Evolutionary conservation across 83 land plant species (phyloP).

Genomic region (Diphasiastrum complanatum): DNA sequence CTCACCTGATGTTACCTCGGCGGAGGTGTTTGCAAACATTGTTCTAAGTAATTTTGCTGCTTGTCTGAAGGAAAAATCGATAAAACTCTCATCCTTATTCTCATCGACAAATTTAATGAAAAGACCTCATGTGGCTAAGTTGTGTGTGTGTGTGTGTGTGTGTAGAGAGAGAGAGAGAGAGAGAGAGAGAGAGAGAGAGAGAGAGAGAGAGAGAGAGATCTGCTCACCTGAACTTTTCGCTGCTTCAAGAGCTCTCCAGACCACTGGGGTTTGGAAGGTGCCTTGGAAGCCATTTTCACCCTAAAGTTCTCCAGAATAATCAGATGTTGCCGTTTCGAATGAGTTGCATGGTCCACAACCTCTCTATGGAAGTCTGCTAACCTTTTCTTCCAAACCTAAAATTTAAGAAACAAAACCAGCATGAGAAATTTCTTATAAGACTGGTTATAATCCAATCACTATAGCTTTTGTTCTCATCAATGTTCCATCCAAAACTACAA

Average conservation of each 20-base stretch:
- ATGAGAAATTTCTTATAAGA: no score
- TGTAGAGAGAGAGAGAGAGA: not conserved
- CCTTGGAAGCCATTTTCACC: slow-evolving; percentile 16
- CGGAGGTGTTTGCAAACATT: no score
- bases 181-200: not conserved
- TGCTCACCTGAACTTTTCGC: slow-evolving; percentile 22
- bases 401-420: no score
- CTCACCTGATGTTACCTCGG: no score
- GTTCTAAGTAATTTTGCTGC: no score
- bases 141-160: not conserved
- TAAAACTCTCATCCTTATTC: no score
- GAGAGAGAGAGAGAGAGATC: not conserved
- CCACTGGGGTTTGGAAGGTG: slow-evolving; percentile 18
- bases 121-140: no score
- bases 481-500: no score
- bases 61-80: no score
- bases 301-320: slow-evolving; percentile 7
- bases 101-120: no score
- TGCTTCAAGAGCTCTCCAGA: slow-evolving; percentile 21
- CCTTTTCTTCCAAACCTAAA: slow-evolving; percentile 22
- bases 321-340: slow-evolving; percentile 16
- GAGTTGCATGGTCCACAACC: slow-evolving; percentile 20
- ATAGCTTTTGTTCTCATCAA: no score
- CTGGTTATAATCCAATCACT: no score
- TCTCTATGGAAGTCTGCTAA: slow-evolving; percentile 17